Percentiles rank a stretch among this genome's conserved stretches.
These are phyloP conservation scores for Penicillium egyptiacum DNA, from an alignment of 495 filamentous ascomycete species.

Conservation along the genomic window DNA sequence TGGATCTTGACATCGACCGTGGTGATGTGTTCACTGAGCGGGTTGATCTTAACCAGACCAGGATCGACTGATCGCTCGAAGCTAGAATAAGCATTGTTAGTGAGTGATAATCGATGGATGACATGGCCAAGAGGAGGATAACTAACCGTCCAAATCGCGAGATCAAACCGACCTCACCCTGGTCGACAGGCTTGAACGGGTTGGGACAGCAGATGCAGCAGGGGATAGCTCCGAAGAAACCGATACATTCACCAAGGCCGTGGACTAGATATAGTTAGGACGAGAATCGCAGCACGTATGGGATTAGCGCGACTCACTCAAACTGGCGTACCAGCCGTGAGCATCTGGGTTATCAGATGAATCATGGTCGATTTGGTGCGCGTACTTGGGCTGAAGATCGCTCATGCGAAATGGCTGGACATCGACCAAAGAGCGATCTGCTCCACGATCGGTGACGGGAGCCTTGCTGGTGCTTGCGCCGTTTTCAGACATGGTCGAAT, in stretches of 20 bases:
- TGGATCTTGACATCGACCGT: slow-evolving; percentile 99
- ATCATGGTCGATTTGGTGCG: slow-evolving; percentile 67
- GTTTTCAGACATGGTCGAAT: slow-evolving; percentile 32
- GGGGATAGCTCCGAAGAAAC: slow-evolving; percentile 82
- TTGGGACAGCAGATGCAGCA: slow-evolving; percentile 94
- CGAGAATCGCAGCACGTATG: background rate
- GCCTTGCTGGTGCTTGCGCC: slow-evolving; percentile 44
- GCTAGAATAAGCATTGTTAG: slow-evolving; percentile 23
- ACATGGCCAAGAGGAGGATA: background rate
- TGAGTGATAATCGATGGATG: background rate
- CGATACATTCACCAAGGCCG: slow-evolving; percentile 71
- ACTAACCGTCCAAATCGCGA: slow-evolving; percentile 83
- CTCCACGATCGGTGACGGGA: slow-evolving; percentile 26
- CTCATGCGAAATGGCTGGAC: slow-evolving; percentile 79
- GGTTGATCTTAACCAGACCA: slow-evolving; percentile 96
- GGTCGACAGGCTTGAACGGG: slow-evolving; percentile 89
- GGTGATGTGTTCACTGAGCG: slow-evolving; percentile 84
- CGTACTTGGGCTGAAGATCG: slow-evolving; percentile 90
- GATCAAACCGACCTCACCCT: slow-evolving; percentile 92
- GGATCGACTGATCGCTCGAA: slow-evolving; percentile 97
- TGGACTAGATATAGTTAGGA: slow-evolving; percentile 55
- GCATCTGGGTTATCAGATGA: slow-evolving; percentile 59
- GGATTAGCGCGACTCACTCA: slow-evolving; percentile 62
- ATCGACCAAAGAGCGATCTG: slow-evolving; percentile 53
- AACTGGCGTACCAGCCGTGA: slow-evolving; percentile 86